Evolutionary conservation across 441 rosid genomes (phyloP).

Genomic region (Erysimum cheiri): DNA sequence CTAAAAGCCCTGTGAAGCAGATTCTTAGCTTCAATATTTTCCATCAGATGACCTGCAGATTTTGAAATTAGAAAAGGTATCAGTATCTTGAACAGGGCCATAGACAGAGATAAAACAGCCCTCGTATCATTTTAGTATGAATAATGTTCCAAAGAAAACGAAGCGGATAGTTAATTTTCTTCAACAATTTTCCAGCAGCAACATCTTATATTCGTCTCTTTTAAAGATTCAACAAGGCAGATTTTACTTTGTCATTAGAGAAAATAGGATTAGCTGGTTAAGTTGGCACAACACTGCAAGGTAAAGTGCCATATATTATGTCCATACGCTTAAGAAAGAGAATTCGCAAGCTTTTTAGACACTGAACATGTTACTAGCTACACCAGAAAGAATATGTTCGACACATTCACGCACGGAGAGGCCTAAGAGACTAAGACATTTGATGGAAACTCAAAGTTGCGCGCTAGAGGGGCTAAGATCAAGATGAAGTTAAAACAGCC

Average conservation of each 20-base stretch:
- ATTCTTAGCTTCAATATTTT: constrained; percentile 81
- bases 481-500: background rate
- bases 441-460: constrained; percentile 6
- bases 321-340: background rate
- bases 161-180: background rate
- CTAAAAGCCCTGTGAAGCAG: constrained; percentile 96
- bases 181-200: constrained; percentile 17
- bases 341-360: background rate
- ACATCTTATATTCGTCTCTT: background rate
- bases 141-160: background rate
- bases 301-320: background rate
- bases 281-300: background rate
- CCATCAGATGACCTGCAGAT: constrained; percentile 94
- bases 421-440: too few relatives aligned
- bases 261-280: constrained; percentile 8
- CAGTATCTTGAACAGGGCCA: constrained; percentile 13
- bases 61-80: constrained; percentile 28
- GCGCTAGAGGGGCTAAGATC: background rate
- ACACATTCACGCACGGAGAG: too few relatives aligned
- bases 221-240: background rate
- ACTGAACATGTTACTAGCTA: background rate
- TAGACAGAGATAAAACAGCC: constrained; percentile 1
- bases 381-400: too few relatives aligned
- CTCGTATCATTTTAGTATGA: background rate
- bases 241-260: background rate